Evolutionary conservation across 495 filamentous ascomycete genomes (phyloP).

Genomic region (Choiromyces venosus): DNA sequence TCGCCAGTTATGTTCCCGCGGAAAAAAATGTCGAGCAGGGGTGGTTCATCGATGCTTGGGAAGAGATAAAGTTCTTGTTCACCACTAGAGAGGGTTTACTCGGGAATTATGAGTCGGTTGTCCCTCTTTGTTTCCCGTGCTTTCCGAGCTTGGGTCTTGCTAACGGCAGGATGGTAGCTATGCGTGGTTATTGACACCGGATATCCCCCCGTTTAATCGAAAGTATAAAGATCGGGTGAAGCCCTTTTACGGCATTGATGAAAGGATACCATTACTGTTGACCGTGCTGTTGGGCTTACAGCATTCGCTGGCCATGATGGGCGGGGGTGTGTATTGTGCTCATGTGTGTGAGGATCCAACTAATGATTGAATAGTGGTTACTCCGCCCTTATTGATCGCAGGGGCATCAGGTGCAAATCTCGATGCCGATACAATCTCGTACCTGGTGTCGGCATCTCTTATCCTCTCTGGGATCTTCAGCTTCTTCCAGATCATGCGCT

Average conservation of each 20-base stretch:
- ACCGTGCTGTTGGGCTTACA: constrained; percentile 45
- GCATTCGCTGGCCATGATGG: constrained; percentile 44
- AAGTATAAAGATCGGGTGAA: constrained; percentile 45
- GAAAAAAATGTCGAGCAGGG: constrained; percentile 10
- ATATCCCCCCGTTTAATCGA: constrained; percentile 45
- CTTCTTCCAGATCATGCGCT: constrained; percentile 44
- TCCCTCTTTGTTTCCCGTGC: neutral
- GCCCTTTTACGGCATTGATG: constrained; percentile 47
- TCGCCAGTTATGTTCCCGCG: neutral
- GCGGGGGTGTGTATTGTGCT: constrained; percentile 31
- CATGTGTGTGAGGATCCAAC: neutral
- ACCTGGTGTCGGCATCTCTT: constrained; percentile 45
- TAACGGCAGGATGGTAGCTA: constrained; percentile 41
- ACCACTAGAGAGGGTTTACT: constrained; percentile 43
- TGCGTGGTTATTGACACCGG: constrained; percentile 45
- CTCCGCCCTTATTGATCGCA: constrained; percentile 45
- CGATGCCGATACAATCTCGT: constrained; percentile 39
- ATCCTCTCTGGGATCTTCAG: constrained; percentile 46
- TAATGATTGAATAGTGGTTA: constrained; percentile 42
- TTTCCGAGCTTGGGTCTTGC: neutral
- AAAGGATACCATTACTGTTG: constrained; percentile 44
- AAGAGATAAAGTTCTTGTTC: constrained; percentile 43
- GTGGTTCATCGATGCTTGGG: constrained; percentile 30
- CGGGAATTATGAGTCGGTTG: constrained; percentile 44
- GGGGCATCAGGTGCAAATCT: constrained; percentile 44